Evolutionary conservation across 345 rosid species (phyloP), one percentile per base, ranked within the genome.

Genomic region (Citrus hindsii): DNA sequence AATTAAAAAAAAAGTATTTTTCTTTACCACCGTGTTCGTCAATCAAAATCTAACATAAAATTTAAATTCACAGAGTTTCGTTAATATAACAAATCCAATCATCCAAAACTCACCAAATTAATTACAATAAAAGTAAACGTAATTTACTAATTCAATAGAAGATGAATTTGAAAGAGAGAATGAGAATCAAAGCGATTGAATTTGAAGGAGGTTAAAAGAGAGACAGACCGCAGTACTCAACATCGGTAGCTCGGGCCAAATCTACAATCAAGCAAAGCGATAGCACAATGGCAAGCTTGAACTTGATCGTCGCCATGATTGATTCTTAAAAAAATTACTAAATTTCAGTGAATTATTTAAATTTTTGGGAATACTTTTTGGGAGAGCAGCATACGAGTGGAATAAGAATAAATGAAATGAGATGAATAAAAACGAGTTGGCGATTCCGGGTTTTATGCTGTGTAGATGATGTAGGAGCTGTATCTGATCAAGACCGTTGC

Each of bases 211-310:
- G 13, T 42, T 72, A 12, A 25, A 22, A 53, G 64, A 76, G 74
- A 84, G 58, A 85, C 89, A 67, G 42, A 90, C 97, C 86, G 77
- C 97, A 92, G 84, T 92, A 92, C 10, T 74, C 71, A 72, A 92
- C 83, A 65, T 88, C 90, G 71, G 84, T 81, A 66, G 97, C 92
- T 69, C 16, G 78, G n/a, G 80, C 63, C 76, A 85, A 76, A 24
- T 86, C 79, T 68, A 77, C 81, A 27, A 85, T 64, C 81, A 86
- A 71, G 72, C 84, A 79, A 56, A 86, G 84, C 79, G 83, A 82
- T 32, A 88, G 27, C 27, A 73, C 82, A 67, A 78, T 74, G 70
- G 69, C n/a, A 32, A 72, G 58, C 48, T 75, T 84, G 69, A 25
- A 83, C 64, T 80, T 82, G 59, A 75, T 75, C 77, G 33, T 75